Evolutionary conservation across 805 yeast genomes (phyloP).

Genomic region (Teunomyces tritomae): DNA sequence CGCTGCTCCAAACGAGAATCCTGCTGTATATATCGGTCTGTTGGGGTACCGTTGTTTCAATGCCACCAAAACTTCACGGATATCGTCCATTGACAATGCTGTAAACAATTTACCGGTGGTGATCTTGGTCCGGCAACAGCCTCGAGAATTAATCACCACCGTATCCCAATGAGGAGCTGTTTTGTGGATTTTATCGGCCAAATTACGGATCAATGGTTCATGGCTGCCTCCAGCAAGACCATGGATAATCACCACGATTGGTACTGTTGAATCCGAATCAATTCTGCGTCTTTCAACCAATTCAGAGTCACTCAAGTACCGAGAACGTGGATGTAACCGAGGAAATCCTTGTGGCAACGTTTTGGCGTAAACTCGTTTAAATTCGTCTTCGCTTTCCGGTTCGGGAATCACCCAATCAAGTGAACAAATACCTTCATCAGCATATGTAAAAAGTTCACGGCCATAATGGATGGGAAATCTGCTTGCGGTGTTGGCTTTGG

Average conservation of each 20-base stretch:
- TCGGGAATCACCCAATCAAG: slow-evolving; percentile 66
- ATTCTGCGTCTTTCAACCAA: slow-evolving; percentile 19
- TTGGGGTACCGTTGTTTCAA: slow-evolving; percentile 53
- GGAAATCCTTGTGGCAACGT: slow-evolving; percentile 36
- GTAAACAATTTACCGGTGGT: slow-evolving; percentile 69
- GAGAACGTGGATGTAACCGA: slow-evolving; percentile 48
- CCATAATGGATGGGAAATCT: slow-evolving; percentile 67
- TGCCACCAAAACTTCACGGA: slow-evolving; percentile 52
- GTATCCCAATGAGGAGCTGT: slow-evolving; percentile 50
- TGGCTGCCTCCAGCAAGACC: slow-evolving; percentile 88
- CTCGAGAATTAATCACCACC: slow-evolving; percentile 70
- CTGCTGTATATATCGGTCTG: slow-evolving; percentile 64
- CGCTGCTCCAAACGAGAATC: slow-evolving; percentile 78
- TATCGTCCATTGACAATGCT: slow-evolving; percentile 71
- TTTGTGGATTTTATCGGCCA: slow-evolving; percentile 28
- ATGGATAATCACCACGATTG: slow-evolving; percentile 65
- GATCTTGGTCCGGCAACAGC: slow-evolving; percentile 68
- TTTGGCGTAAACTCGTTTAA: slow-evolving; percentile 21
- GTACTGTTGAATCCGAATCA: slow-evolving; percentile 35
- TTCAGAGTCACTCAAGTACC: slow-evolving; percentile 51
- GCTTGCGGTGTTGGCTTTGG: slow-evolving; percentile 50
- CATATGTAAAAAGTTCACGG: slow-evolving; percentile 54
- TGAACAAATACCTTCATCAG: slow-evolving; percentile 71
- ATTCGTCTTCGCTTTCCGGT: slow-evolving; percentile 19
- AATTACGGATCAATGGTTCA: slow-evolving; percentile 68